Percentiles rank a stretch among this genome's conserved stretches.
phyloP scores from a whole-genome alignment of 192 early-diverging fungal species.

The Spizellomyces sp. region DNA sequence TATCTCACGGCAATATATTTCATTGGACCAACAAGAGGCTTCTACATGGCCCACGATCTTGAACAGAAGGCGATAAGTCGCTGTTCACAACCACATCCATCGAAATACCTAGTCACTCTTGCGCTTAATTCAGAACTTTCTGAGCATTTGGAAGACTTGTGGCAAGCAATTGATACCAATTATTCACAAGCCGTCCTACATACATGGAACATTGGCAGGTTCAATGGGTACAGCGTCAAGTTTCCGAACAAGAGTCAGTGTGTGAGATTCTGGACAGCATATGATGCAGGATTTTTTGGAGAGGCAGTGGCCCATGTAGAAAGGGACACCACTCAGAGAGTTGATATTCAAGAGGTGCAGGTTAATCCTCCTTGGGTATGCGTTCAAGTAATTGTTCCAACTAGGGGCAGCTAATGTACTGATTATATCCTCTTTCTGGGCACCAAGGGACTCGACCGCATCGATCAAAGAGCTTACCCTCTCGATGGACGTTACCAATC shows the following conservation, averaged over 20 bases:
- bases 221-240: not conserved
- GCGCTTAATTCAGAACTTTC: too few relatives aligned
- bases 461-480: slow-evolving; percentile 11
- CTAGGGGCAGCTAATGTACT: too few relatives aligned
- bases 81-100: too few relatives aligned
- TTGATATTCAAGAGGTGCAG: not conserved
- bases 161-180: not conserved
- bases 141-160: not conserved
- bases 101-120: too few relatives aligned
- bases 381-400: too few relatives aligned
- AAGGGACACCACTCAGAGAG: not conserved
- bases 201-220: not conserved
- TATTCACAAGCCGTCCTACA: not conserved
- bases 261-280: not conserved
- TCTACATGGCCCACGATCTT: too few relatives aligned
- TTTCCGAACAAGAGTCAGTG: not conserved
- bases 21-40: too few relatives aligned
- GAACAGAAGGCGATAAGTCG: too few relatives aligned
- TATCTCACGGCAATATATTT: too few relatives aligned
- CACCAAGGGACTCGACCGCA: slow-evolving; percentile 11
- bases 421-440: not conserved
- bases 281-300: not conserved
- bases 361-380: slow-evolving; percentile 1
- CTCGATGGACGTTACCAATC: slow-evolving; percentile 47
- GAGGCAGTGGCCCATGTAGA: not conserved